A percentile compares a stretch with the other conserved stretches of the same genome.
These are phyloP conservation scores for Agrocybe chaxingu DNA, from an alignment of 768 basidiomycete species.

Conservation along the genomic window DNA sequence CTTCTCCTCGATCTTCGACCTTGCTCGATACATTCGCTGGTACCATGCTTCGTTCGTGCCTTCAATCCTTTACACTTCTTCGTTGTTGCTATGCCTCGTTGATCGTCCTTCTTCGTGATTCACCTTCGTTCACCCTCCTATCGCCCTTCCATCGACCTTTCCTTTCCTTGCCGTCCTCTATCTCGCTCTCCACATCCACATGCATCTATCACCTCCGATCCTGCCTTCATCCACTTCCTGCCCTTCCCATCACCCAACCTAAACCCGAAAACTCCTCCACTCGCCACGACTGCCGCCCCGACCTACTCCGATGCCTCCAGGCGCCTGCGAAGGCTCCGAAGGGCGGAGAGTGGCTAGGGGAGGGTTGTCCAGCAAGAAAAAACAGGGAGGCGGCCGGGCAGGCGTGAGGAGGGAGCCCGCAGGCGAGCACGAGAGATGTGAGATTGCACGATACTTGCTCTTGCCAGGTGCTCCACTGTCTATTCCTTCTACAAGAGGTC, in stretches of 20 bases:
- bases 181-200: neutral
- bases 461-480: no score
- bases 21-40: no score
- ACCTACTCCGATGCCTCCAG: constrained; percentile 35
- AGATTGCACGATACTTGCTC: no score
- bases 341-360: no score
- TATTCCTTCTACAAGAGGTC: no score
- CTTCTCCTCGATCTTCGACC: neutral
- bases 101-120: neutral
- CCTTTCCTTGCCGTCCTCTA: neutral
- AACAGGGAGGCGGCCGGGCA: no score
- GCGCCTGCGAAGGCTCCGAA: constrained; percentile 95
- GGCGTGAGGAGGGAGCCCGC: no score
- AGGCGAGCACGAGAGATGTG: no score
- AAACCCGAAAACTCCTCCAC: neutral
- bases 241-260: constrained; percentile 1
- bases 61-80: no score
- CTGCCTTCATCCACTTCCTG: neutral
- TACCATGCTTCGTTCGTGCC: no score
- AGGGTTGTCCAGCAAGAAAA: no score
- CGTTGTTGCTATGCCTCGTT: neutral
- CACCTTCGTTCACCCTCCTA: neutral
- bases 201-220: no score
- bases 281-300: neutral
- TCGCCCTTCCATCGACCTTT: neutral